Base-by-base conservation (phyloP, 2,329 filamentous ascomycete species). In the Thyridium curvatum region DNA sequence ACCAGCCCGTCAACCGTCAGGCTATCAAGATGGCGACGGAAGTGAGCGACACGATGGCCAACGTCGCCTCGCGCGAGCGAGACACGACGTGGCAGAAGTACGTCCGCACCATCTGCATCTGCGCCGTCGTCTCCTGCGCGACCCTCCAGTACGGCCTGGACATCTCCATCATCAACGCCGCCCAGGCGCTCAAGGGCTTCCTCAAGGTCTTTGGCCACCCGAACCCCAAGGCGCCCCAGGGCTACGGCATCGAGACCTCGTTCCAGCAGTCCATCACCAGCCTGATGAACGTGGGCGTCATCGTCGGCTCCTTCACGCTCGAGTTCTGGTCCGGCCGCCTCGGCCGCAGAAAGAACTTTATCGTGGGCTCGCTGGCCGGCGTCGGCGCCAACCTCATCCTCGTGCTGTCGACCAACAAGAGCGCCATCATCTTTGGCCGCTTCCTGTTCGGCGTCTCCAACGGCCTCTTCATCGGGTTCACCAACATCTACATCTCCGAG, bases 381-480 rank as follows among this genome's bases (percentile, higher is more conserved):
- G 32, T 43, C 35, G 40, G 40, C 14, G 43, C 35, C 12, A 41
- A 39, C 15, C 35, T 45, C 13, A 45, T 41, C 26, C 40, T 41
- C n/a, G 34, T 41, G n/a, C 35, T 41, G 13, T 37, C 35, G 12
- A 40, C 40, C 16, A 45, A 42, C 21, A 37, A 41, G 32, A 40
- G 39, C 37, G 16, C 34, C 26, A 35, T 37, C 15, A 18, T 41
- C 28, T 36, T 46, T 28, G 41, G 37, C 4, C 41, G 44, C n/a
- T 40, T 46, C 28, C 17, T 46, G 21, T 36, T 41, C 18, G 44
- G 44, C 16, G 33, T 44, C 34, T 43, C 41, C 8, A 43, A 44
- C 26, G 41, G 41, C 30, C 37, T 42, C 18, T 42, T 34, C 16
- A 39, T 43, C 18, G 38, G 36, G 3, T 38, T 44, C 28, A 40